These are phyloP conservation scores for Amauroascus verrucosus DNA, from an alignment of 2,329 filamentous ascomycete genomes.

Conservation along the genomic window DNA sequence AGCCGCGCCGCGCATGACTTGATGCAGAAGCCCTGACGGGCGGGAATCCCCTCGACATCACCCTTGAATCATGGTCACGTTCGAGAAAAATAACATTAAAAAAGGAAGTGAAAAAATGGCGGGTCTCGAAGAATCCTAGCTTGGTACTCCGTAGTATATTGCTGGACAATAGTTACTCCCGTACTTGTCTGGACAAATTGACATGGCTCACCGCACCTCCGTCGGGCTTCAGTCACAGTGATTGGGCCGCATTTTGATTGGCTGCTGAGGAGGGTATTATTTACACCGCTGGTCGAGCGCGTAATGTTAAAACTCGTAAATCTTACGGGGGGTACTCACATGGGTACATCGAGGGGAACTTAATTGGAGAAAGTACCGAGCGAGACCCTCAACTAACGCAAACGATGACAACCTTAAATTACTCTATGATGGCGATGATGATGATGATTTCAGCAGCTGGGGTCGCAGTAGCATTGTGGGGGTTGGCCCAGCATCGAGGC, in stretches of 20 bases:
- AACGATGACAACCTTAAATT: constrained; percentile 5
- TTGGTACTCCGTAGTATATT: too few relatives aligned
- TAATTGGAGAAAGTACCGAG: constrained; percentile 1
- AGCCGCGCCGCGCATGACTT: background rate
- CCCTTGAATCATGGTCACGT: background rate
- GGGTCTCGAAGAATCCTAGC: background rate
- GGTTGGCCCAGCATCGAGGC: background rate
- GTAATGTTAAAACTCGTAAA: constrained; percentile 4
- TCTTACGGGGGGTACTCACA: constrained; percentile 4
- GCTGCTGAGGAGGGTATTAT: background rate
- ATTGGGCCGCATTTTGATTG: background rate
- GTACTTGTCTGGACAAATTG: too few relatives aligned
- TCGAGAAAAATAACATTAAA: background rate
- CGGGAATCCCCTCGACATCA: too few relatives aligned
- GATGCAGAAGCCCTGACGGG: too few relatives aligned
- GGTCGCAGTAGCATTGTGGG: background rate
- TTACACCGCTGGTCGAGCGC: constrained; percentile 1
- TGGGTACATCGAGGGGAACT: too few relatives aligned
- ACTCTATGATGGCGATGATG: background rate
- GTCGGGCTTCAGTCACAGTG: background rate
- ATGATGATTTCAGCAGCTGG: background rate
- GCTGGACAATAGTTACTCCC: too few relatives aligned
- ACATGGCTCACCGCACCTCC: background rate
- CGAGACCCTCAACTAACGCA: background rate
- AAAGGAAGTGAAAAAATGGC: background rate